phyloP scores from a whole-genome alignment of 139 green algal genomes.

The Desmodesmus armatus region DNA sequence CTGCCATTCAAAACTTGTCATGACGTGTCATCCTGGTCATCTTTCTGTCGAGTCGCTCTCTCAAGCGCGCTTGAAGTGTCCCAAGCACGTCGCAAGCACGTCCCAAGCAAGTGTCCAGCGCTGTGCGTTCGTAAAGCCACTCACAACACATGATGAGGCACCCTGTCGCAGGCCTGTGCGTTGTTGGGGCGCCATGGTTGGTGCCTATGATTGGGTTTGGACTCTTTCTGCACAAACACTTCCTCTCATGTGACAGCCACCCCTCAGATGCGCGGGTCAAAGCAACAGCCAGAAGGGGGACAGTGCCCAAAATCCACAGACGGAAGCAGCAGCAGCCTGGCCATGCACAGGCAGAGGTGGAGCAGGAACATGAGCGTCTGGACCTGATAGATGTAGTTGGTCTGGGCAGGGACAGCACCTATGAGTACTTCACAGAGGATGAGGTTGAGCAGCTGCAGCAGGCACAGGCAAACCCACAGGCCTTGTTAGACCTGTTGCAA shows the following conservation, averaged over 20 bases:
- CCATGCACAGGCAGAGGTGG: neutral
- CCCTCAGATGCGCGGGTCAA: neutral
- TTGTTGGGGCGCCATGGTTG: constrained; percentile 20
- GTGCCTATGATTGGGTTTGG: neutral
- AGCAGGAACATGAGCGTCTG: too few relatives aligned
- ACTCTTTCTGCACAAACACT: constrained; percentile 24
- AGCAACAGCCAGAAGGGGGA: neutral
- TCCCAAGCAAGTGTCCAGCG: too few relatives aligned
- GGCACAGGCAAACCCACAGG: constrained; percentile 10
- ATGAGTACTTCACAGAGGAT: constrained; percentile 41
- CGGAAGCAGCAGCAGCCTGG: neutral
- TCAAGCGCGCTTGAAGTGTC: too few relatives aligned
- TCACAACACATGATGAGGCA: neutral
- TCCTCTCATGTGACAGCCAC: neutral
- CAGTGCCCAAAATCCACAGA: neutral
- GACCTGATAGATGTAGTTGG: neutral
- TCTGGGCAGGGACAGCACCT: neutral
- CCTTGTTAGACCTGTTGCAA: constrained; percentile 1
- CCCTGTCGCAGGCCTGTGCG: neutral
- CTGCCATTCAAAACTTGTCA: too few relatives aligned
- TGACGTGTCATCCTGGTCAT: too few relatives aligned
- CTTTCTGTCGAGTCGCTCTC: too few relatives aligned
- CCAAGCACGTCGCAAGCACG: too few relatives aligned
- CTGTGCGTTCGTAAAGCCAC: too few relatives aligned
- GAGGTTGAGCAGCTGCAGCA: constrained; percentile 34